phyloP scores from a whole-genome alignment of 2,329 filamentous ascomycete species.

The Claviceps capensis region DNA sequence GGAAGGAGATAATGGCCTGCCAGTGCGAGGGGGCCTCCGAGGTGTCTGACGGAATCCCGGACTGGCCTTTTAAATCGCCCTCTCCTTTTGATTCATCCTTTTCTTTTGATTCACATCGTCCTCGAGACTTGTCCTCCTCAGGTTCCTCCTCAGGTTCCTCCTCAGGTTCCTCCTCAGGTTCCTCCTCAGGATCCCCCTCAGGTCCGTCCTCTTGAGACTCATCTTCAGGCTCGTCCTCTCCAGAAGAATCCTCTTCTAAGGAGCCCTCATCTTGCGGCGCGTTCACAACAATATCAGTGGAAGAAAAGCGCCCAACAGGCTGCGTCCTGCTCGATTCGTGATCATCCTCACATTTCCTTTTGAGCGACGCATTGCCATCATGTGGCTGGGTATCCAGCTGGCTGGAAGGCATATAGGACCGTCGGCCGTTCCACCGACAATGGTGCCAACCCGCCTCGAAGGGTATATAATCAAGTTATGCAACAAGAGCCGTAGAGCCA shows the following conservation, averaged over 20 bases:
- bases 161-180: too few species aligned
- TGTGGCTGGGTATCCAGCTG: neutral
- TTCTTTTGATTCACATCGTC: too few species aligned
- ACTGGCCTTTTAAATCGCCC: neutral
- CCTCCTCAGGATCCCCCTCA: too few species aligned
- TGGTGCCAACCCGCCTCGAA: neutral
- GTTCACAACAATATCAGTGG: neutral
- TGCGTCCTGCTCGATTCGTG: neutral
- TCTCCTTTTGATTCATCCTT: neutral
- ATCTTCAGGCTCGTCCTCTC: neutral
- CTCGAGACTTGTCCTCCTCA: too few species aligned
- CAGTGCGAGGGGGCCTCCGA: neutral
- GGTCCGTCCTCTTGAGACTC: too few species aligned
- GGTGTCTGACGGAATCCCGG: neutral
- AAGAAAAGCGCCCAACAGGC: neutral
- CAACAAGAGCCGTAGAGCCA: too few species aligned
- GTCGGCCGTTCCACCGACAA: neutral
- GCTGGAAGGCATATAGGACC: neutral
- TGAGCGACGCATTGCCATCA: neutral
- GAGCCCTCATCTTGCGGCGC: neutral
- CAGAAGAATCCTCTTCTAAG: neutral
- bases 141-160: too few species aligned
- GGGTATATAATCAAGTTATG: neutral
- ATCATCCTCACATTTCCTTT: neutral
- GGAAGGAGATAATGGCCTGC: slow-evolving; percentile 4